Conservation (phyloP, 192 early-diverging fungal genomes). For the Backusella tuberculispora region DNA sequence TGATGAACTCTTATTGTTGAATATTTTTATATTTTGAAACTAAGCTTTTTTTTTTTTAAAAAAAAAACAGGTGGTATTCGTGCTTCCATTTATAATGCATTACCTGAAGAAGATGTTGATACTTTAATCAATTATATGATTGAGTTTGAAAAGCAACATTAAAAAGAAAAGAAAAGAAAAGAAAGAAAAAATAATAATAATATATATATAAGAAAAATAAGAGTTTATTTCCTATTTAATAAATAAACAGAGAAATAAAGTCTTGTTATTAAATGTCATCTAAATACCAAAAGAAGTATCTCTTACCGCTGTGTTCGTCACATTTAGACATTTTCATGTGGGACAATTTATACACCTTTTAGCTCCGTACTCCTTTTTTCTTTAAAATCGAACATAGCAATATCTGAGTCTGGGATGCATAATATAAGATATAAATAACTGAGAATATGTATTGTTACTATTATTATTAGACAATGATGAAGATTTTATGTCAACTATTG, state of each 20-base stretch:
- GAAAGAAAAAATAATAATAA: not conserved
- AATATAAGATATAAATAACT: no score
- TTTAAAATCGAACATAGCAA: not conserved
- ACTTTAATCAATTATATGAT: slow-evolving; percentile 79
- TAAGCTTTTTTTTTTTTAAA: not conserved
- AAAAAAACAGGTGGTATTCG: slow-evolving; percentile 69
- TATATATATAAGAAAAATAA: no score
- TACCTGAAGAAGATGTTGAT: slow-evolving; percentile 83
- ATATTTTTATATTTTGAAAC: not conserved
- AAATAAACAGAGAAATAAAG: not conserved
- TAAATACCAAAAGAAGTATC: not conserved
- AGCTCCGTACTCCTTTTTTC: not conserved
- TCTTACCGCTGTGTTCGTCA: not conserved
- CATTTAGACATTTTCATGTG: not conserved
- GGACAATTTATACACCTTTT: not conserved
- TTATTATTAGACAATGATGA: no score
- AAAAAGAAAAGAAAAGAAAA: slow-evolving; percentile 8
- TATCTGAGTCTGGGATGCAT: not conserved
- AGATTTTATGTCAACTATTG: no score
- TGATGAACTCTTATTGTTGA: not conserved
- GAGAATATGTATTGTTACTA: no score
- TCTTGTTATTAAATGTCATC: not conserved
- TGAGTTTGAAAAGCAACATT: slow-evolving; percentile 72
- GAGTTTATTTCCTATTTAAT: not conserved
- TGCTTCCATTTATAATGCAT: slow-evolving; percentile 93